Percentiles rank a stretch among this genome's conserved stretches.
phyloP scores from a whole-genome alignment of 2,329 filamentous ascomycete species.

The Fusarium proliferatum region DNA sequence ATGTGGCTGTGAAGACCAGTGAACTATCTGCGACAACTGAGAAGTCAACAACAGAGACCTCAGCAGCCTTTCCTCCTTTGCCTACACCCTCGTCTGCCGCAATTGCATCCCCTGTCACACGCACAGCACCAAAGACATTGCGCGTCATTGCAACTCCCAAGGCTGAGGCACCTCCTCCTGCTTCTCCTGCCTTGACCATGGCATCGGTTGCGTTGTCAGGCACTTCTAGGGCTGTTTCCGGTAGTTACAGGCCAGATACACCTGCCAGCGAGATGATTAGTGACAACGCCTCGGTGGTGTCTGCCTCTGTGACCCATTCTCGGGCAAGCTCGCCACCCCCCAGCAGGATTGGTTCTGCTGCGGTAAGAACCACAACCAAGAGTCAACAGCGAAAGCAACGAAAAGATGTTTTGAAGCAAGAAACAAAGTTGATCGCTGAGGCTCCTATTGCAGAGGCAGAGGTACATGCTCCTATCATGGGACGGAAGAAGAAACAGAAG shows the following conservation, averaged over 20 bases:
- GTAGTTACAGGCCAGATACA: conserved; percentile 71
- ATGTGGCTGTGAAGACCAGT: conserved; percentile 43
- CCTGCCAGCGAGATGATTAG: conserved; percentile 79
- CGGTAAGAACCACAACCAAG: conserved; percentile 77
- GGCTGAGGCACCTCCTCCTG: conserved; percentile 62
- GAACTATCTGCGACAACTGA: conserved; percentile 48
- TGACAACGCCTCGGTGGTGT: conserved; percentile 81
- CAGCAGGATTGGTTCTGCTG: conserved; percentile 73
- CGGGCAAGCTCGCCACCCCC: conserved; percentile 78
- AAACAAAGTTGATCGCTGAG: conserved; percentile 66
- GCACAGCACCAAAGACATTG: conserved; percentile 71
- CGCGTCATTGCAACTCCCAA: conserved; percentile 77
- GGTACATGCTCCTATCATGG: conserved; percentile 77
- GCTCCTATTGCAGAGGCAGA: conserved; percentile 63
- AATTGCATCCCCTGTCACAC: conserved; percentile 61
- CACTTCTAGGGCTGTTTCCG: conserved; percentile 47
- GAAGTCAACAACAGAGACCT: conserved; percentile 44
- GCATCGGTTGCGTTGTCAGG: conserved; percentile 47
- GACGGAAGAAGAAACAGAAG: conserved; percentile 87
- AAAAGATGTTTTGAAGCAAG: conserved; percentile 74
- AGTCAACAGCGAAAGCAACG: conserved; percentile 82
- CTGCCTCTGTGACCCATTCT: conserved; percentile 74
- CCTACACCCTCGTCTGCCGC: conserved; percentile 58
- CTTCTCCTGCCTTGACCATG: conserved; percentile 47
- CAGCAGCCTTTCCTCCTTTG: conserved; percentile 62